Base-by-base conservation (phyloP, 2,329 filamentous ascomycete genomes). In the Esteya vermicola region DNA sequence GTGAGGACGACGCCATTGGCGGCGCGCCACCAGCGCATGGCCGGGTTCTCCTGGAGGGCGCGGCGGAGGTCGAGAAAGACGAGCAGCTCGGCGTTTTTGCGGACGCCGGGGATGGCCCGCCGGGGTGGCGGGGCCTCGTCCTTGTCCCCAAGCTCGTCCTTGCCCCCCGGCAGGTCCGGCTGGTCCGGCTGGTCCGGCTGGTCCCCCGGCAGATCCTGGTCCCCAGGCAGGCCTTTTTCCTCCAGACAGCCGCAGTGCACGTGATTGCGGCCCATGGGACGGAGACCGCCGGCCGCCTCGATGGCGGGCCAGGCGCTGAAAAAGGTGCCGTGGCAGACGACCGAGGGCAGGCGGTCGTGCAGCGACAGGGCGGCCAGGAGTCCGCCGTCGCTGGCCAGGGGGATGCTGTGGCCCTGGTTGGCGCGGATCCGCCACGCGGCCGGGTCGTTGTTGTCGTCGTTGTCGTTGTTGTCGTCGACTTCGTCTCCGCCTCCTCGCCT, bases 351-450 rank as follows among this genome's bases (percentile, higher is more conserved):
- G 85, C 1, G 88, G 50, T 45, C 73, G 73, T 7, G 55, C 60
- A 26, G 70, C 68, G 1, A 74, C 54, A 75, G 78, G 42, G 79
- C 77, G 18, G 67, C 70, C 4, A 94, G 72, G 3, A 93, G 69
- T 4, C 43, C 47, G 0, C 71, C 71, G 35, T 79, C 74, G n/a
- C 75, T 75, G 22, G 84, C 79, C 27, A 78, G 77, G 75, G 30
- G 42, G 54, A 98, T 83, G 51, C 76, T 85, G 64, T 96, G 91
- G 40, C 91, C 91, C 63, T 96, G 91, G 54, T 93, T 94, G 22
- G 91, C 91, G 52, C 91, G 85, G 61, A 98, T 95, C 25, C 93
- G 68, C 64, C 79, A 95, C 57, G 81, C 68, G 0, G 68, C 57
- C 0, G 84, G 69, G 37, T 81, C 64, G 54, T 53, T 18, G 21